Percentiles rank a stretch among this genome's conserved stretches.
These are phyloP conservation scores for Echinochloa phyllopogon DNA, from an alignment of 176 grass and related monocot genomes.

Conservation along the genomic window DNA sequence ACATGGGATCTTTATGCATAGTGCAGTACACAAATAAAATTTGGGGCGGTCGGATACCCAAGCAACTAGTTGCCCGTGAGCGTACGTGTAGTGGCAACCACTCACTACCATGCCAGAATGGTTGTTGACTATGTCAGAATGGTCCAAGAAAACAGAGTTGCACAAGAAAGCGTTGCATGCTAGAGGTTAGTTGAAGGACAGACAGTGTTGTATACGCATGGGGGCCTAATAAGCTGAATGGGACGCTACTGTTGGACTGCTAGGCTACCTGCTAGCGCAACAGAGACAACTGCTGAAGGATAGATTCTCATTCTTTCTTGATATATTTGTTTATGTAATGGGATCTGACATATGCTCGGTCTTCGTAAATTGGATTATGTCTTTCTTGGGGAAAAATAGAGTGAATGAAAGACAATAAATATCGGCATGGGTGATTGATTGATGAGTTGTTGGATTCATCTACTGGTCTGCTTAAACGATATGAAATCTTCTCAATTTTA, in stretches of 20 bases:
- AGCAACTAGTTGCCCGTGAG: neutral
- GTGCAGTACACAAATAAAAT: neutral
- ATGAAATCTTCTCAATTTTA: neutral
- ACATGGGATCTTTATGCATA: neutral
- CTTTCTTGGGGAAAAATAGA: neutral
- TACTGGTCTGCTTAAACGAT: neutral
- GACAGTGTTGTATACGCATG: neutral
- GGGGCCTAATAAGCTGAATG: neutral
- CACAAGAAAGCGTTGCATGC: neutral
- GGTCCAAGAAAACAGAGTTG: constrained; percentile 32
- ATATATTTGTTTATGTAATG: neutral
- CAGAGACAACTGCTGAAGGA: neutral
- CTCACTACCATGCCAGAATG: neutral
- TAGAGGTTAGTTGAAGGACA: neutral
- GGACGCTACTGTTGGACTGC: neutral
- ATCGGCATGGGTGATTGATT: neutral
- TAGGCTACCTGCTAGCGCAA: neutral
- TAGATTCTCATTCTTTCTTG: constrained; percentile 17
- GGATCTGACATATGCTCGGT: neutral
- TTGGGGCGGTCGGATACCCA: neutral
- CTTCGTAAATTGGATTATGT: neutral
- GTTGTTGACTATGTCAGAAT: constrained; percentile 26
- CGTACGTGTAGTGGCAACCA: neutral
- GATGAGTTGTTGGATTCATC: neutral
- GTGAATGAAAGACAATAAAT: neutral